These are phyloP conservation scores for Catenaria anguillulae DNA, from an alignment of 371 early-diverging fungal species.

Conservation along the genomic window DNA sequence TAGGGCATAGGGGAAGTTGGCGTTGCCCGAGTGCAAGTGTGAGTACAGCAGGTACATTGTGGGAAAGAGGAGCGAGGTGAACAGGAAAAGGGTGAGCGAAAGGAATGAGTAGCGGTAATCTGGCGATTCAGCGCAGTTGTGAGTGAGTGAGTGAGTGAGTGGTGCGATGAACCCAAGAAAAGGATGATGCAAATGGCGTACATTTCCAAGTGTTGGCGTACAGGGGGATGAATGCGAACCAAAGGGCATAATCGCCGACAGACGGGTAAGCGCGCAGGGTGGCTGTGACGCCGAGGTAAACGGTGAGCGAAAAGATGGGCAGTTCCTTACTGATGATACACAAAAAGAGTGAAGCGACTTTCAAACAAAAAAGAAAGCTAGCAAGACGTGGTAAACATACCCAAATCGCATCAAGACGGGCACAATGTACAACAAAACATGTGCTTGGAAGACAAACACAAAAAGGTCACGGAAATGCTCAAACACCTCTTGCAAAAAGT, in stretches of 20 bases:
- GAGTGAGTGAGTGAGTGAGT: no score
- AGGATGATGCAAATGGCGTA: slow-evolving; percentile 20
- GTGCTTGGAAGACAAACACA: slow-evolving; percentile 75
- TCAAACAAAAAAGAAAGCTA: not conserved
- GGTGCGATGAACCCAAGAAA: not conserved
- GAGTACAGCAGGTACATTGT: slow-evolving; percentile 90
- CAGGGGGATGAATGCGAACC: slow-evolving; percentile 58
- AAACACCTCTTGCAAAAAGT: slow-evolving; percentile 96
- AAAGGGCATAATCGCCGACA: slow-evolving; percentile 65
- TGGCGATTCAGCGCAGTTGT: slow-evolving; percentile 15
- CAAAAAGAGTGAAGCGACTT: no score
- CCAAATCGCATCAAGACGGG: slow-evolving; percentile 59
- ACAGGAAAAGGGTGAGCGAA: slow-evolving; percentile 46
- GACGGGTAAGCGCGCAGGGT: slow-evolving; percentile 86
- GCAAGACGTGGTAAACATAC: no score
- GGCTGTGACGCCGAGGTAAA: slow-evolving; percentile 55
- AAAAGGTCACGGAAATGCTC: slow-evolving; percentile 90
- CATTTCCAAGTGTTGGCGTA: slow-evolving; percentile 74
- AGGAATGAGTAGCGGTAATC: slow-evolving; percentile 53
- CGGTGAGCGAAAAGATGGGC: slow-evolving; percentile 54
- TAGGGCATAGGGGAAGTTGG: slow-evolving; percentile 93
- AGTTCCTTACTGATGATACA: slow-evolving; percentile 30
- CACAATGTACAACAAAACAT: slow-evolving; percentile 60
- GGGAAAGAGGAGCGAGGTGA: slow-evolving; percentile 62
- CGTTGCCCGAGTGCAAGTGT: slow-evolving; percentile 85